Evolutionary conservation across 495 filamentous ascomycete genomes (phyloP).

Genomic region (Recurvomyces mirabilis): DNA sequence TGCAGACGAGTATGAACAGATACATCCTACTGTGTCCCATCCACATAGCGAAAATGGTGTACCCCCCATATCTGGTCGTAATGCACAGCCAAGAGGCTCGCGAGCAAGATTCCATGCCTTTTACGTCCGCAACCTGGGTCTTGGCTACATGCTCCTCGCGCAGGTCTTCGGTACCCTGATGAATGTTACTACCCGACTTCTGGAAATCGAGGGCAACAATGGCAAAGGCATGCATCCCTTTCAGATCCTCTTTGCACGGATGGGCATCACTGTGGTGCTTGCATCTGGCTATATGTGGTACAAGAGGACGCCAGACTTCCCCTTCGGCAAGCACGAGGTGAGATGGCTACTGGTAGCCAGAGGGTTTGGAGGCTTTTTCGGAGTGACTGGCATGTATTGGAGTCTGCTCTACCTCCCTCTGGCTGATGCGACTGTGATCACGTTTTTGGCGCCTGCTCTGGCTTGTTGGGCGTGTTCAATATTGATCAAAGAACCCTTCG

Average conservation of each 20-base stretch:
- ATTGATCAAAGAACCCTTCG: slow-evolving; percentile 67
- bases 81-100: slow-evolving; percentile 15
- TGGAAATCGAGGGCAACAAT: slow-evolving; percentile 57
- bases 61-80: not conserved
- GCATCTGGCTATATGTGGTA: slow-evolving; percentile 68
- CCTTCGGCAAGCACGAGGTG: slow-evolving; percentile 57
- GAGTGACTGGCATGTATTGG: slow-evolving; percentile 37
- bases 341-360: slow-evolving; percentile 55
- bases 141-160: slow-evolving; percentile 59
- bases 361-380: slow-evolving; percentile 71
- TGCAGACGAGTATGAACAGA: slow-evolving; percentile 25
- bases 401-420: slow-evolving; percentile 81
- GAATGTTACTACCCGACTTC: slow-evolving; percentile 70
- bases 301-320: slow-evolving; percentile 51
- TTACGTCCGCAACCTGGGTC: slow-evolving; percentile 53
- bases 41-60: too few species aligned
- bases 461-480: slow-evolving; percentile 75
- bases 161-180: slow-evolving; percentile 83
- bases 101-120: slow-evolving; percentile 18
- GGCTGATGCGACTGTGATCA: slow-evolving; percentile 85
- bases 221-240: slow-evolving; percentile 69
- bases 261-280: slow-evolving; percentile 61
- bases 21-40: slow-evolving; percentile 4
- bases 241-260: slow-evolving; percentile 79
- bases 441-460: slow-evolving; percentile 74